Percentiles rank a stretch among this genome's conserved stretches.
These are phyloP conservation scores for Austroboletus eburneus DNA, from an alignment of 768 basidiomycete species.

Conservation along the genomic window DNA sequence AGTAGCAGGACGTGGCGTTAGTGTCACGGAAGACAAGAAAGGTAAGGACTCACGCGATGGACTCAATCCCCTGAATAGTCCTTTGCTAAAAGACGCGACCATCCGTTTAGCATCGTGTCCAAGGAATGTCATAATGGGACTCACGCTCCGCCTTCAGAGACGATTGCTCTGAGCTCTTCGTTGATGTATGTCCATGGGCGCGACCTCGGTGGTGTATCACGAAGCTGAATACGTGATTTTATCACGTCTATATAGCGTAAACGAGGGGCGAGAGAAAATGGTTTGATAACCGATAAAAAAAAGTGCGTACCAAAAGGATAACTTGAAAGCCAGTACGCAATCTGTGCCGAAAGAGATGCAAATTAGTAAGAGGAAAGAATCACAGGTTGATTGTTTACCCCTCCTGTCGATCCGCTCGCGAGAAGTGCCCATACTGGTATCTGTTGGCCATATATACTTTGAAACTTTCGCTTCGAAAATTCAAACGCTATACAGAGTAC, in stretches of 20 bases:
- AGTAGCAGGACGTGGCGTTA: not conserved
- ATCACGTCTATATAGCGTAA: constrained; percentile 62
- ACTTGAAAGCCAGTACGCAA: constrained; percentile 78
- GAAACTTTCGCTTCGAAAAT: constrained; percentile 78
- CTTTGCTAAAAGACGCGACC: constrained; percentile 32
- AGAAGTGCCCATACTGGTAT: constrained; percentile 84
- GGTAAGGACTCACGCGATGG: constrained; percentile 58
- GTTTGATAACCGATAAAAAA: too few species aligned
- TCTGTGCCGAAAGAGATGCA: constrained; percentile 3
- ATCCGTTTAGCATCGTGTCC: not conserved
- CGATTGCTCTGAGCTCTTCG: constrained; percentile 59
- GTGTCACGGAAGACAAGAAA: not conserved
- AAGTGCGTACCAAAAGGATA: constrained; percentile 70
- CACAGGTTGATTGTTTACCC: constrained; percentile 36
- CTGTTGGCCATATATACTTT: constrained; percentile 54
- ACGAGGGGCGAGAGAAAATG: not conserved
- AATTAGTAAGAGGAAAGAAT: not conserved
- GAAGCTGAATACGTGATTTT: constrained; percentile 86
- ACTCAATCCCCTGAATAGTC: constrained; percentile 69
- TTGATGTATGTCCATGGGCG: constrained; percentile 75
- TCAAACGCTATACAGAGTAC: constrained; percentile 62
- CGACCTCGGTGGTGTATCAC: constrained; percentile 65
- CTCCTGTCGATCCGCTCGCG: constrained; percentile 78
- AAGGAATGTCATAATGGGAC: constrained; percentile 25
- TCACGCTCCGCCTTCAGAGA: constrained; percentile 71